Evolutionary conservation across 257 asterid genomes (phyloP), one percentile per base, ranked within the genome.

Genomic region (Misopates orontium): DNA sequence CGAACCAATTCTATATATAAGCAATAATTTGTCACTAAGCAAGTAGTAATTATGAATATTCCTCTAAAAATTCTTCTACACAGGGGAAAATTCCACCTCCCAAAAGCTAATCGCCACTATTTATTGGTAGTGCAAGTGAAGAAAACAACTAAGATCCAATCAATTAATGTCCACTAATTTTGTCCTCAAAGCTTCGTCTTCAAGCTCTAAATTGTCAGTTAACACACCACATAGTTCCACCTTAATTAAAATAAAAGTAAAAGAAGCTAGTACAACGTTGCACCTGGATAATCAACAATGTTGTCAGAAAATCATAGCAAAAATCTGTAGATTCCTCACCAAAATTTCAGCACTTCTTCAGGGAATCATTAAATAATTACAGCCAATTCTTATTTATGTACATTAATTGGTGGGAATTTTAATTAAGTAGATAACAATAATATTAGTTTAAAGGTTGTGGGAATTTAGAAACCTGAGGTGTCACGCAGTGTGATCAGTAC

Each of bases 81-180:
- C 23, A 28, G 67, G 63, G 64, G 71, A 44, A 68, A 65, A 63
- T 47, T 41, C 9, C 32, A 44, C 23, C 53, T n/a, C 14, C 51
- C 17, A 36, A 51, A 41, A 28, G 51, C 18, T 21, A 16, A 52
- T 59, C 40, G 17, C 54, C 41, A 57, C 59, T 62, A 67, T 74
- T 77, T 63, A 76, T 60, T 57, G 63, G n/a, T 31, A 10, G n/a
- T 62, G 68, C 58, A 66, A 25, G 72, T 54, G 69, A 61, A 72
- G 19, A 21, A 50, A 42, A 69, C 80, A 70, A 75, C 58, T 71
- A 75, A 23, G 81, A 78, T 79, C 73, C 75, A 63, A 82, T 78
- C 67, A 83, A 62, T n/a, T n/a, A n/a, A 61, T 68, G 36, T 64
- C 85, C 89, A 83, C 84, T 85, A 78, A 19, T 61, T 74, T 78